Evolutionary conservation across 805 yeast genomes (phyloP).

Genomic region (Candida ortonii): DNA sequence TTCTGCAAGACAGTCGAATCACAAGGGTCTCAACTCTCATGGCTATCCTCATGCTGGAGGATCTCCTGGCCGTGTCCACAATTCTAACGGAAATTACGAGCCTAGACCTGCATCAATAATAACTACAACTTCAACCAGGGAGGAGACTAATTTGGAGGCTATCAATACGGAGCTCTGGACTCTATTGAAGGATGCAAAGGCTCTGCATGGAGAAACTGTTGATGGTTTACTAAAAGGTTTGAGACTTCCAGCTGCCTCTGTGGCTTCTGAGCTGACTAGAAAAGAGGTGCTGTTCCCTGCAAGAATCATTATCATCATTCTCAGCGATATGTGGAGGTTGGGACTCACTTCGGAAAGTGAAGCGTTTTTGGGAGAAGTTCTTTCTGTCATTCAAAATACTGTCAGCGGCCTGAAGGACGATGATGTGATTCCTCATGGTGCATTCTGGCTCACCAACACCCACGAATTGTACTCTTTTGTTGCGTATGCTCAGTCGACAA

Average conservation of each 20-base stretch:
- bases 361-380: conserved; percentile 82
- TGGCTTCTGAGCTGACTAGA: conserved; percentile 75
- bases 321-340: conserved; percentile 97
- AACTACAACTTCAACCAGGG: conserved; percentile 48
- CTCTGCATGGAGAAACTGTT: conserved; percentile 77
- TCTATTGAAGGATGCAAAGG: conserved; percentile 65
- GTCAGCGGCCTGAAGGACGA: conserved; percentile 81
- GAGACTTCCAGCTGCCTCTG: conserved; percentile 81
- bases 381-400: conserved; percentile 80
- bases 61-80: conserved; percentile 19
- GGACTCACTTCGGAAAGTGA: conserved; percentile 93
- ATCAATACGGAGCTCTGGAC: conserved; percentile 74
- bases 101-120: conserved; percentile 62
- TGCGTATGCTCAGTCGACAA: conserved; percentile 89
- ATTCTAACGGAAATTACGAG: conserved; percentile 36
- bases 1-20: conserved; percentile 19
- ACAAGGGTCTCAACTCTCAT: conserved; percentile 16
- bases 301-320: conserved; percentile 83
- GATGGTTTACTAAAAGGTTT: conserved; percentile 83
- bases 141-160: conserved; percentile 54
- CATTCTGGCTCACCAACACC: conserved; percentile 96
- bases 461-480: conserved; percentile 95
- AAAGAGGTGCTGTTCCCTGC: conserved; percentile 96
- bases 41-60: conserved; percentile 30
- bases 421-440: conserved; percentile 86